phyloP scores from a whole-genome alignment of 352 stramenopile genomes.

The Phytophthora multivora region DNA sequence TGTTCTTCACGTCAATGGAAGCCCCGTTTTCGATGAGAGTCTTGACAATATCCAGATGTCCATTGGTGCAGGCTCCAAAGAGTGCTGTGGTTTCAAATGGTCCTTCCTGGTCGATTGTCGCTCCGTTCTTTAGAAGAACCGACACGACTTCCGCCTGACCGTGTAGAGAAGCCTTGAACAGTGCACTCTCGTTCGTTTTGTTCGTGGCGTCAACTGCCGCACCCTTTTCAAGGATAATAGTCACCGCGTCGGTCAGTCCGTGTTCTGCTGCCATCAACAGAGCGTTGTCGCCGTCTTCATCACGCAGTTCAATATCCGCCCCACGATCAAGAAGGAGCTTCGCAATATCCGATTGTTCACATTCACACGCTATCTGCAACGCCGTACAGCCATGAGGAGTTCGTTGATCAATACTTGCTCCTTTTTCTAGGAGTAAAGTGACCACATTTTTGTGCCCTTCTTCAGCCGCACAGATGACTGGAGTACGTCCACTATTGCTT shows the following conservation, averaged over 20 bases:
- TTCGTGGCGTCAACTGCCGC: background rate
- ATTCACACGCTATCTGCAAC: background rate
- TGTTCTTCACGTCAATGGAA: background rate
- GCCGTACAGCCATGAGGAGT: background rate
- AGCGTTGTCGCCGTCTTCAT: background rate
- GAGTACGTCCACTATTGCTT: background rate
- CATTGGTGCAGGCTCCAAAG: background rate
- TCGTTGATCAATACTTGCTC: background rate
- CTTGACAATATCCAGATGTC: background rate
- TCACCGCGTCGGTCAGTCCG: background rate
- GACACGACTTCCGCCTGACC: background rate
- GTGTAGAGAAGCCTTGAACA: background rate
- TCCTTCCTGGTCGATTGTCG: background rate
- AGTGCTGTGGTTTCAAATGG: conserved; percentile 8
- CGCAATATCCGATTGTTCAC: background rate
- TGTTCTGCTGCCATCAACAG: background rate
- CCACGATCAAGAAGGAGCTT: background rate
- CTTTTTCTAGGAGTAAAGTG: background rate
- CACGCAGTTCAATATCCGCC: background rate
- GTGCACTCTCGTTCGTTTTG: background rate
- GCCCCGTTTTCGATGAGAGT: background rate
- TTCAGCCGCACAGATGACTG: background rate
- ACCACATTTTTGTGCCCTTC: background rate
- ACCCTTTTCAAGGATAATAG: background rate
- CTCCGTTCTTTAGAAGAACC: background rate